Conservation (phyloP, 352 stramenopile species). For the Phytophthora uliginosa region DNA sequence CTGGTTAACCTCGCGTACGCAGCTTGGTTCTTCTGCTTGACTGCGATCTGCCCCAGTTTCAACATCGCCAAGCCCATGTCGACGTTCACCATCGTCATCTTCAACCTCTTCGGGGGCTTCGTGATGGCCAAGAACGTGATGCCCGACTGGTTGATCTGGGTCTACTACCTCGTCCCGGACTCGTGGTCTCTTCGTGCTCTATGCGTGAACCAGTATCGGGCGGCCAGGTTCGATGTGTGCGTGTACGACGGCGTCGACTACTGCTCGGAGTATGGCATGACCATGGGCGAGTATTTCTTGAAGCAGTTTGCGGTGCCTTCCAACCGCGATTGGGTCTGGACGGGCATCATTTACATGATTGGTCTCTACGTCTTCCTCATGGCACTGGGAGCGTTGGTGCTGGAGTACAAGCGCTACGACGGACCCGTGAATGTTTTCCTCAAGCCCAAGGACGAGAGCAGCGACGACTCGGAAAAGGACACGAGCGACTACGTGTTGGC, state of each 20-base stretch:
- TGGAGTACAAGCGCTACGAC: conserved; percentile 52
- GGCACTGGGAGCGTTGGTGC: conserved; percentile 25
- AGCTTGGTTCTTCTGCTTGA: conserved; percentile 50
- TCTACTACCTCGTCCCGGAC: conserved; percentile 72
- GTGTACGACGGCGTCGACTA: conserved; percentile 49
- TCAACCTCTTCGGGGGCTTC: conserved; percentile 63
- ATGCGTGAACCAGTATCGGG: conserved; percentile 54
- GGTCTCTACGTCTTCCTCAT: conserved; percentile 39
- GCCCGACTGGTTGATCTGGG: conserved; percentile 62
- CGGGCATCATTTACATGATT: conserved; percentile 38
- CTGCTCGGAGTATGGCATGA: conserved; percentile 33
- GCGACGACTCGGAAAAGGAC: neutral
- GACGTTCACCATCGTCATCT: conserved; percentile 46
- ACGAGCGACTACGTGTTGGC: conserved; percentile 20
- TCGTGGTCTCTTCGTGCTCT: conserved; percentile 52
- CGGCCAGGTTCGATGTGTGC: conserved; percentile 39
- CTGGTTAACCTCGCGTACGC: conserved; percentile 44
- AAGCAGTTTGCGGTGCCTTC: conserved; percentile 42
- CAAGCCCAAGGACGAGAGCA: conserved; percentile 10
- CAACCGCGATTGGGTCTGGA: conserved; percentile 30
- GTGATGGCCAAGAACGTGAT: conserved; percentile 62
- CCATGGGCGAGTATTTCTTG: conserved; percentile 50
- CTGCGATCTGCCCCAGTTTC: conserved; percentile 37
- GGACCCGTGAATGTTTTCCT: conserved; percentile 22
- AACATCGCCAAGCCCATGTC: conserved; percentile 53